These are phyloP conservation scores for Podospora tetraspora DNA, from an alignment of 495 filamentous ascomycete genomes.

Conservation along the genomic window DNA sequence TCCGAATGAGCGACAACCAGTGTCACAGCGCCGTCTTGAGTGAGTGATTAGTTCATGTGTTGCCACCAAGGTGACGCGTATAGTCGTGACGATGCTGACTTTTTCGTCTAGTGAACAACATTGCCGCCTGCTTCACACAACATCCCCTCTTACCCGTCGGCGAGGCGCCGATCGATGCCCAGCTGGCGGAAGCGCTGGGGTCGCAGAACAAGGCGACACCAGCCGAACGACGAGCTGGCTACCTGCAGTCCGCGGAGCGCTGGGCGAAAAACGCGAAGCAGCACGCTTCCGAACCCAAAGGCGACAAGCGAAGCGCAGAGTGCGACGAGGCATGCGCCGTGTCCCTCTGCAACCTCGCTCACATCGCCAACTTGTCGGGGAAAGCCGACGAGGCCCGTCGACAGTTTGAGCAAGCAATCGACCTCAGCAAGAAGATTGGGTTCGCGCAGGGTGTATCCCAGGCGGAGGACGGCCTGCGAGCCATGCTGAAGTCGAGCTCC, in stretches of 20 bases:
- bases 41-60: conserved; percentile 28
- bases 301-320: conserved; percentile 61
- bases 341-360: conserved; percentile 80
- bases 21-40: conserved; percentile 67
- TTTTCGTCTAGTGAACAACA: conserved; percentile 58
- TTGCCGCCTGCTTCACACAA: conserved; percentile 61
- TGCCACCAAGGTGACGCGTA: background rate
- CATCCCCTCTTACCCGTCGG: conserved; percentile 41
- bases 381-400: conserved; percentile 57
- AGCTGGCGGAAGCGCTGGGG: conserved; percentile 19
- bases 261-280: conserved; percentile 75
- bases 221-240: conserved; percentile 43
- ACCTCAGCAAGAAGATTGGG: conserved; percentile 55
- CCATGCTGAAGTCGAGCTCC: conserved; percentile 9
- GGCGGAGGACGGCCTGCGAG: conserved; percentile 51
- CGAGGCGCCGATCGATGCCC: conserved; percentile 33
- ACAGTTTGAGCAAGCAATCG: conserved; percentile 59
- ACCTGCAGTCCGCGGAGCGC: conserved; percentile 55
- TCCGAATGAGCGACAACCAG: conserved; percentile 63
- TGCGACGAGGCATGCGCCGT: conserved; percentile 82
- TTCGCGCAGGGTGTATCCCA: conserved; percentile 59
- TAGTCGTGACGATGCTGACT: background rate
- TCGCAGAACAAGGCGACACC: conserved; percentile 25
- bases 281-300: conserved; percentile 44
- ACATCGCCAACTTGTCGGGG: conserved; percentile 68